phyloP scores from a whole-genome alignment of 2,329 filamentous ascomycete species.

The Cladosporium sp. region DNA sequence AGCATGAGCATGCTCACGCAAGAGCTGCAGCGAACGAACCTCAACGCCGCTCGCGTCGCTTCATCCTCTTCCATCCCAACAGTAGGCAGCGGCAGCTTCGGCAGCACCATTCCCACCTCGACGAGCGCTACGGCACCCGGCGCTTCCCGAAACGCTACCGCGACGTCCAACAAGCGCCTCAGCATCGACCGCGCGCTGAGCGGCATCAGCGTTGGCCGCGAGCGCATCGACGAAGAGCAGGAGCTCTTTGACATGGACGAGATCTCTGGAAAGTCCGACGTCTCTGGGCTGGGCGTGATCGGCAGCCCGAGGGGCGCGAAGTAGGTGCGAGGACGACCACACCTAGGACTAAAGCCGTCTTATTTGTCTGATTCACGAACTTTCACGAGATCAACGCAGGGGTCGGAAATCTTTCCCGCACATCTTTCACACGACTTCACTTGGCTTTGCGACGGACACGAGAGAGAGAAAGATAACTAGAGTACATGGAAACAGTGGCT shows the following conservation, averaged over 20 bases:
- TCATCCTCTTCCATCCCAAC: constrained; percentile 14
- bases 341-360: too few species aligned
- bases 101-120: constrained; percentile 5
- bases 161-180: constrained; percentile 14
- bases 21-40: constrained; percentile 35
- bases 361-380: background rate
- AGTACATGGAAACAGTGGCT: too few species aligned
- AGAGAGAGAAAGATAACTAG: too few species aligned
- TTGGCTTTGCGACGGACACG: too few species aligned
- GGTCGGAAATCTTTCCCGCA: too few species aligned
- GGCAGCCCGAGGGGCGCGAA: constrained; percentile 3
- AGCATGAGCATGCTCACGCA: constrained; percentile 58
- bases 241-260: constrained; percentile 30
- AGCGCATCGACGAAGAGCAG: constrained; percentile 27
- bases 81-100: constrained; percentile 18
- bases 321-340: background rate
- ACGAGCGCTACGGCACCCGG: background rate
- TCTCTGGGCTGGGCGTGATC: background rate
- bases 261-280: constrained; percentile 13
- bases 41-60: constrained; percentile 28
- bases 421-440: too few species aligned
- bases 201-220: constrained; percentile 22
- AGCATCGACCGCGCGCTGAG: constrained; percentile 24
- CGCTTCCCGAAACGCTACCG: constrained; percentile 6
- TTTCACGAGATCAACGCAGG: background rate